Evolutionary conservation across 345 rosid genomes (phyloP).

Genomic region (Citrus cavaleriei): DNA sequence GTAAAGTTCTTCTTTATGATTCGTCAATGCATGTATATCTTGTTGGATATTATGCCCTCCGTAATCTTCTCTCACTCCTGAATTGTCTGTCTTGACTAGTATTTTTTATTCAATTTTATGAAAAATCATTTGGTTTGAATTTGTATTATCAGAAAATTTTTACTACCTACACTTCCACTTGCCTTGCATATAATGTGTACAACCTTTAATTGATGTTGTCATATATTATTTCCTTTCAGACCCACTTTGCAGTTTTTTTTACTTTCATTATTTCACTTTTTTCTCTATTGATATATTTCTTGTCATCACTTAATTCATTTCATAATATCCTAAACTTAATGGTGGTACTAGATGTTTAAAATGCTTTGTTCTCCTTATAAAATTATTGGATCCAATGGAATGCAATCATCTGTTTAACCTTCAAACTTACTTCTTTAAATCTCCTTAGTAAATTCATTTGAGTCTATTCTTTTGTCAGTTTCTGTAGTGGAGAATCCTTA

Average conservation of each 20-base stretch:
- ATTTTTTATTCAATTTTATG: not conserved
- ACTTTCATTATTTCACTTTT: not conserved
- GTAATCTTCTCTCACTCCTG: not conserved
- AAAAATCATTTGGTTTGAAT: not conserved
- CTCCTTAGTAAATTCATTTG: not conserved
- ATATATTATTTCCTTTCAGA: not conserved
- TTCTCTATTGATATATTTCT: not conserved
- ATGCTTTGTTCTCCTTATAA: not conserved
- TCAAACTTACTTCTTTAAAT: not conserved
- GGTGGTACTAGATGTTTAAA: not conserved
- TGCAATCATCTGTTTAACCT: not conserved
- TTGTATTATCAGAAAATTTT: not conserved
- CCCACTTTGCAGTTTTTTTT: not conserved
- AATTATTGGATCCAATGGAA: not conserved
- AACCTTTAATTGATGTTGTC: not conserved
- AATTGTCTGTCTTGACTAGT: not conserved
- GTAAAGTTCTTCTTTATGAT: slow-evolving; percentile 32
- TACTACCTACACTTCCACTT: not conserved
- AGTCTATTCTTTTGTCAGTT: not conserved
- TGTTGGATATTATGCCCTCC: not conserved
- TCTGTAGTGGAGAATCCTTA: not conserved
- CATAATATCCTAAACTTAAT: not conserved
- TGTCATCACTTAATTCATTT: not conserved
- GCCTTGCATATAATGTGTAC: not conserved
- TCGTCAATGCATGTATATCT: not conserved